Evolutionary conservation across 768 basidiomycete species (phyloP).

Genomic region (Neoboletus magnificus): DNA sequence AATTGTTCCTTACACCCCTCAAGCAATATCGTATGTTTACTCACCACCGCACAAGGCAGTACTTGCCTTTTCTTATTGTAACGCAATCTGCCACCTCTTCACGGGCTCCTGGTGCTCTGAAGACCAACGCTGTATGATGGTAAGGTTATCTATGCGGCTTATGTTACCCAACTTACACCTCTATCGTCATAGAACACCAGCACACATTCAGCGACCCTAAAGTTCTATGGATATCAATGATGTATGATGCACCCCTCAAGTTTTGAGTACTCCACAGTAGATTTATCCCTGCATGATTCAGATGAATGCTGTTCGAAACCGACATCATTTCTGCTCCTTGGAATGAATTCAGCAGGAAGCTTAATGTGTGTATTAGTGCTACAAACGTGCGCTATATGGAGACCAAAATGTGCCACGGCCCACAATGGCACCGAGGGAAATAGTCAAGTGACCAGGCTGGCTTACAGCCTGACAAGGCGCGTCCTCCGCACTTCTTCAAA

Average conservation of each 20-base stretch:
- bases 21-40: conserved; percentile 32
- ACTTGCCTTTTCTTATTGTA: conserved; percentile 19
- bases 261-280: conserved; percentile 13
- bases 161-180: background rate
- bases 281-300: conserved; percentile 5
- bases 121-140: conserved; percentile 8
- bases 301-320: conserved; percentile 6
- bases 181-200: background rate
- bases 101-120: conserved; percentile 13
- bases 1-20: conserved; percentile 25
- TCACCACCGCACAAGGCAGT: conserved; percentile 15
- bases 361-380: conserved; percentile 15
- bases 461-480: conserved; percentile 29
- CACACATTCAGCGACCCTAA: background rate
- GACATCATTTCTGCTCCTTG: conserved; percentile 1
- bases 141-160: conserved; percentile 3
- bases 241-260: background rate
- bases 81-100: conserved; percentile 12
- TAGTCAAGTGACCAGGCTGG: background rate
- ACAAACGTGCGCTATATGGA: background rate
- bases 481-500: conserved; percentile 51
- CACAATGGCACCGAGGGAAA: background rate
- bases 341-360: conserved; percentile 2
- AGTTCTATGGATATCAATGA: background rate
- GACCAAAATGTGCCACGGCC: background rate